These are phyloP conservation scores for Straminergon stramineum DNA, from an alignment of 225 moss, liverwort and hornwort species.

Conservation along the genomic window DNA sequence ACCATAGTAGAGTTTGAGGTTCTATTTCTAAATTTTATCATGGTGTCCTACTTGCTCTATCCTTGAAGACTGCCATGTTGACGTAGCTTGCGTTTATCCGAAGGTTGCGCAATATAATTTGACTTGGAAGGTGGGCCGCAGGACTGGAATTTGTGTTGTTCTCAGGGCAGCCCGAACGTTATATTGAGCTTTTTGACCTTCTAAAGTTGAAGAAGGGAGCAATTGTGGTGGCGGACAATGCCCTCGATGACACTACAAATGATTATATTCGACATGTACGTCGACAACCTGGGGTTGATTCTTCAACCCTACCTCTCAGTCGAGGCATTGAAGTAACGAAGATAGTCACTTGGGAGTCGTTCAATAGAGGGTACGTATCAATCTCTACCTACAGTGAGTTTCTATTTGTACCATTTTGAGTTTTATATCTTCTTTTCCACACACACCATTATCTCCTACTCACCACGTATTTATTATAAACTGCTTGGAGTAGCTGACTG, in stretches of 20 bases:
- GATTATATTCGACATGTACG: constrained; percentile 81
- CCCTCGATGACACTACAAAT: constrained; percentile 63
- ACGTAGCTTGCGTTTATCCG: background rate
- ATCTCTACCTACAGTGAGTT: background rate
- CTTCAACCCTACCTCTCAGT: constrained; percentile 63
- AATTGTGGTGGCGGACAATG: constrained; percentile 70
- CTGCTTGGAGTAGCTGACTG: background rate
- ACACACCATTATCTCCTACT: background rate
- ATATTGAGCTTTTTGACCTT: constrained; percentile 71
- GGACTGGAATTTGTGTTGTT: constrained; percentile 58
- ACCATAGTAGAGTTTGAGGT: background rate
- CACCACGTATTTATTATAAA: background rate
- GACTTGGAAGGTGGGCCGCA: constrained; percentile 10
- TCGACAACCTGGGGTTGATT: constrained; percentile 74
- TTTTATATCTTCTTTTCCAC: background rate
- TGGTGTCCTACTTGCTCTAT: background rate
- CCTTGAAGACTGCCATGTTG: background rate
- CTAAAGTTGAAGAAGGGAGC: constrained; percentile 70
- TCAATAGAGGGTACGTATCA: constrained; percentile 48
- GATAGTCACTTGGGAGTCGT: constrained; percentile 61
- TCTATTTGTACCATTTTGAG: background rate
- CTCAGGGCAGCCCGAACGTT: constrained; percentile 53
- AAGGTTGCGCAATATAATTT: background rate
- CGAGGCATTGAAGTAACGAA: constrained; percentile 80
- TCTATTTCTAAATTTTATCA: background rate